Conservation (phyloP, 2,329 filamentous ascomycete species). For the Sclerotinia borealis region DNA sequence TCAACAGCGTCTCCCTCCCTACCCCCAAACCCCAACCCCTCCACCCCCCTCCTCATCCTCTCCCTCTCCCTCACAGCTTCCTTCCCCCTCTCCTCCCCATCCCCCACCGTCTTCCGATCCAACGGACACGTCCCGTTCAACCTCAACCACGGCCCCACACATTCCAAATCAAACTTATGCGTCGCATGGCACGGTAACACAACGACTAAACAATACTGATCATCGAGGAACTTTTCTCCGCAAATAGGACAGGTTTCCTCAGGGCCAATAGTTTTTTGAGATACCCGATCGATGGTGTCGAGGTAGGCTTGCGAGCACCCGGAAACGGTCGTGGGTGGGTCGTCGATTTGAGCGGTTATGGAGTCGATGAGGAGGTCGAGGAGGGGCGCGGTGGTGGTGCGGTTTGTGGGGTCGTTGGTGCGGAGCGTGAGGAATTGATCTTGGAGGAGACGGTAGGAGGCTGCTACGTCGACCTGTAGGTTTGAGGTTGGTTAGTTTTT, state of each 20-base stretch:
- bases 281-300: slow-evolving; percentile 53
- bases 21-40: slow-evolving; percentile 14
- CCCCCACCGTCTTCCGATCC: slow-evolving; percentile 52
- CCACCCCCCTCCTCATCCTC: slow-evolving; percentile 44
- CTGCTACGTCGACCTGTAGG: slow-evolving; percentile 45
- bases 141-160: slow-evolving; percentile 58
- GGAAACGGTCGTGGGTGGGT: slow-evolving; percentile 44
- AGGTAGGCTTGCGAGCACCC: slow-evolving; percentile 56
- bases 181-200: slow-evolving; percentile 54
- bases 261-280: slow-evolving; percentile 41
- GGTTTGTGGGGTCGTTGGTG: slow-evolving; percentile 41
- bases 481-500: not conserved
- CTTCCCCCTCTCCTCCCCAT: slow-evolving; percentile 13
- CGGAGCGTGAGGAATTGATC: slow-evolving; percentile 48
- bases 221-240: slow-evolving; percentile 55
- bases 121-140: slow-evolving; percentile 60
- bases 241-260: slow-evolving; percentile 57
- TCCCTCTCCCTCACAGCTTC: slow-evolving; percentile 37
- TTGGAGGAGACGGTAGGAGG: slow-evolving; percentile 54
- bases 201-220: slow-evolving; percentile 57
- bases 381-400: slow-evolving; percentile 37
- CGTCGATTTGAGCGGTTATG: slow-evolving; percentile 46
- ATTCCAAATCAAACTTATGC: slow-evolving; percentile 61
- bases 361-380: slow-evolving; percentile 43
- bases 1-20: slow-evolving; percentile 36